phyloP scores from a whole-genome alignment of 768 basidiomycete species.

The Tulasnella sp. region DNA sequence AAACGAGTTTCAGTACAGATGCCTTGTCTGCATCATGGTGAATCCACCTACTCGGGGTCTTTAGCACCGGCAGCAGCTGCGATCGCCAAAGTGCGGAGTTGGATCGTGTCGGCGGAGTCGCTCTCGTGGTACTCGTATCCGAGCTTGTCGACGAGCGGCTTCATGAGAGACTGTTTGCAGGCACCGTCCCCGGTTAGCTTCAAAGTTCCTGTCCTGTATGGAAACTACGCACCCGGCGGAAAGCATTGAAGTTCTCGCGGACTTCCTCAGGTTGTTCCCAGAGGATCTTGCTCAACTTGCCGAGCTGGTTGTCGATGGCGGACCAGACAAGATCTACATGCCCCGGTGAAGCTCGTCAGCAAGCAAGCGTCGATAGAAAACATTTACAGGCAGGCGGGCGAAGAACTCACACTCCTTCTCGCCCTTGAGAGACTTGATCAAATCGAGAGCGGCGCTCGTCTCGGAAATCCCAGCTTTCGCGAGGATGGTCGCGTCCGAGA shows the following conservation, averaged over 20 bases:
- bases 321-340: slow-evolving; percentile 71
- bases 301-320: slow-evolving; percentile 48
- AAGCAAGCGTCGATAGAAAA: slow-evolving; percentile 13
- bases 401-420: slow-evolving; percentile 63
- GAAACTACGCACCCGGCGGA: slow-evolving; percentile 40
- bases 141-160: slow-evolving; percentile 63
- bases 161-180: slow-evolving; percentile 32
- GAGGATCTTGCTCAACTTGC: slow-evolving; percentile 52
- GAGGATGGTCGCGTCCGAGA: slow-evolving; percentile 71
- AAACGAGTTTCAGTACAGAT: slow-evolving; percentile 15
- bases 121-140: slow-evolving; percentile 60
- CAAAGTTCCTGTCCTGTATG: background rate
- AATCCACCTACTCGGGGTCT: slow-evolving; percentile 23
- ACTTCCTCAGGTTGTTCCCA: slow-evolving; percentile 60
- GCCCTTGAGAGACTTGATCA: slow-evolving; percentile 53
- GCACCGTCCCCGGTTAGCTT: background rate
- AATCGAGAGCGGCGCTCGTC: slow-evolving; percentile 62
- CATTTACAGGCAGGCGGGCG: background rate
- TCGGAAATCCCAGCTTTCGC: slow-evolving; percentile 69
- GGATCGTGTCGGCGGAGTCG: slow-evolving; percentile 57
- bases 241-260: slow-evolving; percentile 41
- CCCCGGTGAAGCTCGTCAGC: background rate
- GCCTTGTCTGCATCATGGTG: background rate
- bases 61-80: slow-evolving; percentile 39
- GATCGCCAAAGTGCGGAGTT: slow-evolving; percentile 67